Percentiles rank a stretch among this genome's conserved stretches.
These are phyloP conservation scores for Arxiozyma slooffiae DNA, from an alignment of 1,139 yeast genomes.

Conservation along the genomic window DNA sequence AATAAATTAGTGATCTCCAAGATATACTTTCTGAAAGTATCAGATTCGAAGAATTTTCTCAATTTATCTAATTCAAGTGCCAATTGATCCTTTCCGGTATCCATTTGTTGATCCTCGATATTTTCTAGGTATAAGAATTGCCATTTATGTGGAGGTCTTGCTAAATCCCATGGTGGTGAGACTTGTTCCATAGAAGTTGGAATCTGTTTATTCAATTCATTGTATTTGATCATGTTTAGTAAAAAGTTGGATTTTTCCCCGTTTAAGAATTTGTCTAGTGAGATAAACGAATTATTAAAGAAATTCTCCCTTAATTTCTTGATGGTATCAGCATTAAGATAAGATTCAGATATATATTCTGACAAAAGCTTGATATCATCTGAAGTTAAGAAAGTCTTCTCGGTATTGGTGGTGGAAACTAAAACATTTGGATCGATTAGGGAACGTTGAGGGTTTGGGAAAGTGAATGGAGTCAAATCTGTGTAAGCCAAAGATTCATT, in stretches of 20 bases:
- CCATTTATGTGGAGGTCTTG: constrained; percentile 91
- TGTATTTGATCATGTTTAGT: constrained; percentile 39
- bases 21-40: constrained; percentile 64
- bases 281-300: constrained; percentile 58
- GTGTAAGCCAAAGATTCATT: constrained; percentile 72
- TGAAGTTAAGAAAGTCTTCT: constrained; percentile 22
- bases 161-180: constrained; percentile 72
- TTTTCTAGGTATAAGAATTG: constrained; percentile 79
- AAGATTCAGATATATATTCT: constrained; percentile 47
- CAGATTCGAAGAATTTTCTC: constrained; percentile 50
- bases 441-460: constrained; percentile 46
- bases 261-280: constrained; percentile 54
- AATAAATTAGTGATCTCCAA: constrained; percentile 51
- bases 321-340: constrained; percentile 40
- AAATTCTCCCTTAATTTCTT: constrained; percentile 42
- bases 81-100: constrained; percentile 24
- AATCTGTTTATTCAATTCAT: constrained; percentile 49
- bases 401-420: background rate
- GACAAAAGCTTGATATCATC: constrained; percentile 41
- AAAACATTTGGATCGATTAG: constrained; percentile 18
- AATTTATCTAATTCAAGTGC: constrained; percentile 40
- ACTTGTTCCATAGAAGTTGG: constrained; percentile 55
- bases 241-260: constrained; percentile 43
- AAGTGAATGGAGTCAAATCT: constrained; percentile 72
- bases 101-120: background rate